Evolutionary conservation across 1,139 yeast genomes (phyloP), one percentile per base, ranked within the genome.

Genomic region (Suhomyces terraborum): DNA sequence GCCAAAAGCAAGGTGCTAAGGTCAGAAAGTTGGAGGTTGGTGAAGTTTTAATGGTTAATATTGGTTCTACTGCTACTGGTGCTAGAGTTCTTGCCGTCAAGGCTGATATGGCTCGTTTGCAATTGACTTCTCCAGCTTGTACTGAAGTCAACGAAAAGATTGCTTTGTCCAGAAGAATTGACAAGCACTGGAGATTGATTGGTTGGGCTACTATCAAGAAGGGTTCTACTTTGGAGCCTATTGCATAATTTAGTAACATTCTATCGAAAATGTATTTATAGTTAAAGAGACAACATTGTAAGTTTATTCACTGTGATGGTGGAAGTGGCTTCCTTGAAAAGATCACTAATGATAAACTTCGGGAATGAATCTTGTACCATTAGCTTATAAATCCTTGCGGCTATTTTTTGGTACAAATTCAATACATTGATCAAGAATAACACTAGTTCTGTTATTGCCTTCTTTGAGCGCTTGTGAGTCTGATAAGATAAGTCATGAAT

Each of bases 151-250:
- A 94, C 56, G 98, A 94, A 75, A 91, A 94, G 84, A 91, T 94
- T 68, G 99, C 99, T 38, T 77, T 94, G 61, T 89, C 97, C 33
- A 87, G 99, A 79, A 91, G 98, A 81, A 94, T 94, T 58, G 99
- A 93, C 64, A 93, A 91, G 80, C 99, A 94, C 70, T 94, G 98
- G 96, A 94, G 99, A 79, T 80, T 94, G 67, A 94, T 94, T 73
- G 99, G 99, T 58, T 94, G 99, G 99, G 99, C 98, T 55, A 88
- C 97, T 42, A 93, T 94, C 64, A 88, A 88, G 73, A 89, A 88
- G 72, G 98, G 98, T 70, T 83, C 89, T 48, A 83, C 88, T 44
- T 77, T 86, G 64, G 93, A 85, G 62, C 93, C 94, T 42, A 61
- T 69, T 58, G 69, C 73, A 54, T 69, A 58, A 46, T 20, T 38